Evolutionary conservation across 805 yeast species (phyloP).

Genomic region (Candida hungchunana): DNA sequence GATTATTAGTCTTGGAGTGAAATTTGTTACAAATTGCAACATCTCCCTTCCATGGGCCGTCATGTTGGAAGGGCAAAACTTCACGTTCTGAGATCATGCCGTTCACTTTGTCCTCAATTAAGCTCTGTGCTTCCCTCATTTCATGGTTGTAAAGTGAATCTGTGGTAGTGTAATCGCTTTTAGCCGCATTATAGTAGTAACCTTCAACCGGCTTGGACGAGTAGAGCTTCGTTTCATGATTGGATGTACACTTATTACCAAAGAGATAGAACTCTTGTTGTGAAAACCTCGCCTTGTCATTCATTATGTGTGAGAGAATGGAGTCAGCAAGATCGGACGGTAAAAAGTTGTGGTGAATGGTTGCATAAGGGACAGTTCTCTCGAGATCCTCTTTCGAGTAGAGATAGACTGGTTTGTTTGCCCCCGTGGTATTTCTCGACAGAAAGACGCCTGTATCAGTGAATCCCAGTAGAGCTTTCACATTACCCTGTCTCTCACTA

Average conservation of each 20-base stretch:
- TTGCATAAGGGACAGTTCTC: conserved; percentile 44
- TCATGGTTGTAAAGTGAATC: conserved; percentile 35
- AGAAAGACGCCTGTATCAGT: conserved; percentile 4
- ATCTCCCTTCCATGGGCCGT: conserved; percentile 45
- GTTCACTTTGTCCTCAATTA: conserved; percentile 38
- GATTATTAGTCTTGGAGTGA: conserved; percentile 42
- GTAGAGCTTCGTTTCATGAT: conserved; percentile 45
- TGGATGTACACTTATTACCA: conserved; percentile 56
- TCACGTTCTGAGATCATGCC: conserved; percentile 29
- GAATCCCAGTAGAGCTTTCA: conserved; percentile 19
- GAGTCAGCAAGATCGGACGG: conserved; percentile 45
- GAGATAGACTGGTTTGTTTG: conserved; percentile 34
- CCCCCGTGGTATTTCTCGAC: conserved; percentile 17
- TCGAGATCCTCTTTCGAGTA: conserved; percentile 50
- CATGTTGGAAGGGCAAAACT: conserved; percentile 35
- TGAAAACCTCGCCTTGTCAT: conserved; percentile 37
- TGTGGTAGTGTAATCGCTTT: conserved; percentile 16
- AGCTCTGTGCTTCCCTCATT: conserved; percentile 36
- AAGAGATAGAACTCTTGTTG: conserved; percentile 53
- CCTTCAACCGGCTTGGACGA: conserved; percentile 20
- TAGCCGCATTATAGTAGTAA: conserved; percentile 40
- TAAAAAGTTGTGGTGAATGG: conserved; percentile 47
- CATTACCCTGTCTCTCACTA: conserved; percentile 19
- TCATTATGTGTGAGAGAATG: conserved; percentile 39
- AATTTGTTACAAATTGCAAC: conserved; percentile 56